Conservation (phyloP, 352 stramenopile species). For the Pythium periplocum region DNA sequence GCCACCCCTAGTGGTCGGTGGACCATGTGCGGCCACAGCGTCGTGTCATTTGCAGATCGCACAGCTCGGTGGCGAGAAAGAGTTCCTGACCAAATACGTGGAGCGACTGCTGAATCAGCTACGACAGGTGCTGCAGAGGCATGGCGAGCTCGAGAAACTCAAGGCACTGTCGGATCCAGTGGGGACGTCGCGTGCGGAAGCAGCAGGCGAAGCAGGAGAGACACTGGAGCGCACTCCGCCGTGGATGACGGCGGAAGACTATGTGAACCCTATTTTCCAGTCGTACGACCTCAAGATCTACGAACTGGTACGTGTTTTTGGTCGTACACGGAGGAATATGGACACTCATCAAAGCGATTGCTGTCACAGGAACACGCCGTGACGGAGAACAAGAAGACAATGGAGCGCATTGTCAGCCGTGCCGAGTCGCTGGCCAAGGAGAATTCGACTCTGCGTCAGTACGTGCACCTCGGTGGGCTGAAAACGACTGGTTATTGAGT, state of each 20-base stretch:
- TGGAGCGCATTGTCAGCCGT: constrained; percentile 41
- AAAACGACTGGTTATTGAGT: neutral
- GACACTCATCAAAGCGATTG: too few relatives aligned
- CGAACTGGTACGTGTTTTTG: constrained; percentile 6
- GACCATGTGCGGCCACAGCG: constrained; percentile 10
- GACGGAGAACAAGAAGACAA: constrained; percentile 51
- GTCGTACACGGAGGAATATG: too few relatives aligned
- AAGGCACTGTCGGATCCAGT: constrained; percentile 40
- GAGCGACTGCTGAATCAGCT: constrained; percentile 63
- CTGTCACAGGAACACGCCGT: constrained; percentile 32
- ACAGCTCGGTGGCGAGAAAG: constrained; percentile 49
- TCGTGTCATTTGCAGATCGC: constrained; percentile 37
- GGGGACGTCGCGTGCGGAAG: neutral
- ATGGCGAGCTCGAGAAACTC: constrained; percentile 72
- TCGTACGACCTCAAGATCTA: constrained; percentile 80
- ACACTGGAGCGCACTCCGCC: constrained; percentile 27
- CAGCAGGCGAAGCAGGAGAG: constrained; percentile 14
- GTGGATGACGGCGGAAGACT: constrained; percentile 67
- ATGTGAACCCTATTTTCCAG: constrained; percentile 67
- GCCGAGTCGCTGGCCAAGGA: constrained; percentile 53
- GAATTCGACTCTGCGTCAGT: constrained; percentile 69
- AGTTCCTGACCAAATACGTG: constrained; percentile 61
- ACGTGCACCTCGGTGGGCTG: constrained; percentile 5
- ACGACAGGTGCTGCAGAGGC: constrained; percentile 45
- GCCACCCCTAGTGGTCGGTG: too few relatives aligned